These are phyloP conservation scores for Trichoderma koningii DNA, from an alignment of 2,329 filamentous ascomycete genomes.

Conservation along the genomic window DNA sequence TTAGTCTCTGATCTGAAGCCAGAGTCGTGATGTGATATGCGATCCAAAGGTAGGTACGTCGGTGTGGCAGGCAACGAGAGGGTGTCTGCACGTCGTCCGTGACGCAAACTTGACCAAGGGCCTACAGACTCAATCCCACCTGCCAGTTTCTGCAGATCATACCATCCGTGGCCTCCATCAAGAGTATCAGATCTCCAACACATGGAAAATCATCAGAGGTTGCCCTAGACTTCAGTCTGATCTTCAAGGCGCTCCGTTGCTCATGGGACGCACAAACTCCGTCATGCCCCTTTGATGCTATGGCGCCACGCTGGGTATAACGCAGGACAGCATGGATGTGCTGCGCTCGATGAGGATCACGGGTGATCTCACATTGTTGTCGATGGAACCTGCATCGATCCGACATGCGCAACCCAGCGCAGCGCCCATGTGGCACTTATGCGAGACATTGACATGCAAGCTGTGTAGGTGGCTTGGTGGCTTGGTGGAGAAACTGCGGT, in stretches of 20 bases:
- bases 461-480: not conserved
- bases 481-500: not conserved
- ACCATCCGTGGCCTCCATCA: no score
- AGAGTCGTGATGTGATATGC: not conserved
- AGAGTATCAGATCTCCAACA: no score
- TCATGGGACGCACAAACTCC: constrained; percentile 7
- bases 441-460: constrained; percentile 16
- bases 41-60: not conserved
- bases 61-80: not conserved
- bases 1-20: not conserved
- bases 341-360: not conserved
- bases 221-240: not conserved
- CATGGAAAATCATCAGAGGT: no score
- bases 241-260: not conserved
- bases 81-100: no score
- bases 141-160: no score
- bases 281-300: not conserved
- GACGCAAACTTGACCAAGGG: no score
- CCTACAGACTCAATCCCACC: no score
- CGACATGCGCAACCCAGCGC: constrained; percentile 9
- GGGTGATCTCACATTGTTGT: constrained; percentile 10
- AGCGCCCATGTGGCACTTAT: constrained; percentile 15
- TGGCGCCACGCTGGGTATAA: not conserved
- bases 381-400: constrained; percentile 10
- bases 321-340: not conserved